phyloP scores from a whole-genome alignment of 768 basidiomycete genomes.

The Boletus rufocinnamomeus region DNA sequence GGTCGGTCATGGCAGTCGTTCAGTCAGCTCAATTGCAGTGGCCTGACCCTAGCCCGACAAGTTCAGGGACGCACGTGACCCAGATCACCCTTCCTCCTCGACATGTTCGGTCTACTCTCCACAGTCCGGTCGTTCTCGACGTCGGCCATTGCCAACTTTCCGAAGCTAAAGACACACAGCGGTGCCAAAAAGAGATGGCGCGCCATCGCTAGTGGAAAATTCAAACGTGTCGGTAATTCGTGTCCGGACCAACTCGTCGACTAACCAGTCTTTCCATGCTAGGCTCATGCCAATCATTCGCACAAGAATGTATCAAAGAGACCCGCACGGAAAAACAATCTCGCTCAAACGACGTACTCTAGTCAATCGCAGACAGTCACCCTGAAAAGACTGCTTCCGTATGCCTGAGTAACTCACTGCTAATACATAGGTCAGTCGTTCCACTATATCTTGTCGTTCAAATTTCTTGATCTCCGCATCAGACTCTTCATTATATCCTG shows the following conservation, averaged over 20 bases:
- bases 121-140: conserved; percentile 58
- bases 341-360: conserved; percentile 68
- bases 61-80: conserved; percentile 19
- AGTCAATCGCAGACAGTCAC: conserved; percentile 62
- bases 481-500: conserved; percentile 12
- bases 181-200: conserved; percentile 83
- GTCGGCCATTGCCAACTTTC: conserved; percentile 54
- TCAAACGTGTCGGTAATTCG: conserved; percentile 66
- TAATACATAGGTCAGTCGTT: conserved; percentile 20
- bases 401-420: conserved; percentile 44
- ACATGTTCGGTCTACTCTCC: conserved; percentile 30
- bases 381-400: conserved; percentile 73
- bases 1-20: conserved; percentile 42
- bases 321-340: conserved; percentile 62
- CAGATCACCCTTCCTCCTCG: conserved; percentile 15
- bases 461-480: not conserved
- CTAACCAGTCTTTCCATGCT: conserved; percentile 2
- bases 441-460: not conserved
- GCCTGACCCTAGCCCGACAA: not conserved
- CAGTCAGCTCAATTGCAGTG: not conserved
- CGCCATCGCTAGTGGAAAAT: conserved; percentile 63
- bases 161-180: conserved; percentile 79
- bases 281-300: conserved; percentile 72
- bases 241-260: not conserved
- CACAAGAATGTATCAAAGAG: conserved; percentile 74